A percentile compares a stretch with the other conserved stretches of the same genome.
These are phyloP conservation scores for Tricholoma sp. DNA, from an alignment of 768 basidiomycete species.

Conservation along the genomic window DNA sequence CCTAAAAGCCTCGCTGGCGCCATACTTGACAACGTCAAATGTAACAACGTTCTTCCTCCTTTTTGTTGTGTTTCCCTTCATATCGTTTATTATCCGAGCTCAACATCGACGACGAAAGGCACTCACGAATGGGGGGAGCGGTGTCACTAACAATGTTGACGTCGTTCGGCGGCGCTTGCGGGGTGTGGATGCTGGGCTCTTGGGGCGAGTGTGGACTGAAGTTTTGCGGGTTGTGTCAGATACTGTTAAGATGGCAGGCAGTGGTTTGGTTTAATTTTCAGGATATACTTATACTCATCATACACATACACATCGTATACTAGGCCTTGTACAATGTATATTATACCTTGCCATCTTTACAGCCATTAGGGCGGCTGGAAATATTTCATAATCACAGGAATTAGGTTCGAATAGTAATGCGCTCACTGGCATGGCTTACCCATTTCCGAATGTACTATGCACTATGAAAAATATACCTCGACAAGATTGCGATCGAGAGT, in stretches of 20 bases:
- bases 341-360: neutral
- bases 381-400: too few relatives aligned
- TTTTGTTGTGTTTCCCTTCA: conserved; percentile 39
- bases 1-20: conserved; percentile 42
- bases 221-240: conserved; percentile 51
- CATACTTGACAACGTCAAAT: conserved; percentile 45
- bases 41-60: conserved; percentile 44
- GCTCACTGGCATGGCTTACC: too few relatives aligned
- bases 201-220: conserved; percentile 45
- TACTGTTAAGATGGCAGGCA: conserved; percentile 71
- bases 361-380: too few relatives aligned
- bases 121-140: conserved; percentile 10
- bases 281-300: neutral
- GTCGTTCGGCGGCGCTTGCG: conserved; percentile 52
- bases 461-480: too few relatives aligned
- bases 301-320: neutral
- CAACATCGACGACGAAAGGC: conserved; percentile 35
- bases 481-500: too few relatives aligned
- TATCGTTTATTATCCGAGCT: conserved; percentile 48
- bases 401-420: too few relatives aligned
- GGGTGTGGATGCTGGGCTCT: conserved; percentile 30
- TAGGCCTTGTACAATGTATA: neutral
- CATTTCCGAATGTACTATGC: too few relatives aligned
- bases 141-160: conserved; percentile 42
- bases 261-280: conserved; percentile 53